Conservation (phyloP, 176 grass and related monocot species). For the Eleusine indica region DNA sequence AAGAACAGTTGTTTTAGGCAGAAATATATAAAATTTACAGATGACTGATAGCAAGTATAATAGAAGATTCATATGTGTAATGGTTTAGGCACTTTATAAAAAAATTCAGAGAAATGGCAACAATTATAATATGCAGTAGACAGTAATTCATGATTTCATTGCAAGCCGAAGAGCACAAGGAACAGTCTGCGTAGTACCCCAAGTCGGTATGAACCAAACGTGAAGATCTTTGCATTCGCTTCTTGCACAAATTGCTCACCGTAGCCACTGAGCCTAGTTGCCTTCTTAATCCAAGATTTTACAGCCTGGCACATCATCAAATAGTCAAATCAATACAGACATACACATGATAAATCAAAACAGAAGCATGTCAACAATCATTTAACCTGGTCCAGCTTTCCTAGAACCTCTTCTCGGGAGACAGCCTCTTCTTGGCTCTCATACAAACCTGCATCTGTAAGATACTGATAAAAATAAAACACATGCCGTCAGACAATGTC, state of each 20-base stretch:
- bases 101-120: not conserved
- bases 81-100: not conserved
- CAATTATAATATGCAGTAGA: not conserved
- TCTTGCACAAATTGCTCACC: slow-evolving; percentile 96
- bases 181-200: slow-evolving; percentile 55
- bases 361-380: not conserved
- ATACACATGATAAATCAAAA: not conserved
- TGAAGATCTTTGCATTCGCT: slow-evolving; percentile 98
- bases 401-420: slow-evolving; percentile 88
- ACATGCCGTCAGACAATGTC: not conserved
- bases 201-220: slow-evolving; percentile 97
- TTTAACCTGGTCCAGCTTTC: slow-evolving; percentile 86
- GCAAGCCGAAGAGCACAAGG: not conserved
- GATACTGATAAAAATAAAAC: slow-evolving; percentile 61
- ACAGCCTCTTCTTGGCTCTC: slow-evolving; percentile 79
- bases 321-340: not conserved
- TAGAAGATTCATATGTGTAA: not conserved
- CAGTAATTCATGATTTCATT: not conserved
- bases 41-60: not conserved
- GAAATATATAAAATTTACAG: not conserved
- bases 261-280: slow-evolving; percentile 72
- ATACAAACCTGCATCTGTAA: slow-evolving; percentile 70
- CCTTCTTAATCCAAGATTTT: slow-evolving; percentile 89
- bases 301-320: slow-evolving; percentile 51
- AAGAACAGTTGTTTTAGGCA: not conserved